Evolutionary conservation across 2,329 filamentous ascomycete genomes (phyloP).

Genomic region (Mycosphaerelloides madeirae): DNA sequence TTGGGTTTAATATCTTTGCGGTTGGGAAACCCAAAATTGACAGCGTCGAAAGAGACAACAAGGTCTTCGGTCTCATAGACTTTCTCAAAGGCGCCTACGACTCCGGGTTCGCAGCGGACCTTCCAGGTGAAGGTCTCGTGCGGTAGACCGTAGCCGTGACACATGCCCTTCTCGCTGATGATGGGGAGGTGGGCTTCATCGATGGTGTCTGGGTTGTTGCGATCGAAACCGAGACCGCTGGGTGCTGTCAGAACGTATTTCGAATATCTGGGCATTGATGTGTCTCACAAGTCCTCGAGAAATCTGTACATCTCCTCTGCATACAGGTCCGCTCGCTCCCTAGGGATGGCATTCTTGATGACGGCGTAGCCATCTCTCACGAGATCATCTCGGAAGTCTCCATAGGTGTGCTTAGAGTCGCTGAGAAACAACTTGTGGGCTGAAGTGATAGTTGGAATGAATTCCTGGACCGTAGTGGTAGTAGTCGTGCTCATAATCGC

Average conservation of each 20-base stretch:
- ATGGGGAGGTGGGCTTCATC: constrained; percentile 33
- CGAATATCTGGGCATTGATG: constrained; percentile 23
- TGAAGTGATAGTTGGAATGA: too few species aligned
- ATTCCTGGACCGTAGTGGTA: too few species aligned
- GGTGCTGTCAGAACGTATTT: constrained; percentile 11
- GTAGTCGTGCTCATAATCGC: too few species aligned
- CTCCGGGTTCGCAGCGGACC: constrained; percentile 46
- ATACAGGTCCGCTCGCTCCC: constrained; percentile 37
- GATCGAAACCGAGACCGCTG: constrained; percentile 35
- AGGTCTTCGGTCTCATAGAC: constrained; percentile 45
- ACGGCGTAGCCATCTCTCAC: constrained; percentile 42
- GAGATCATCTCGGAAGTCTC: constrained; percentile 36
- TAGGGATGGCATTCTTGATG: constrained; percentile 45
- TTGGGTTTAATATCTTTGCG: constrained; percentile 35
- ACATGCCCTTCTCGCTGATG: constrained; percentile 49
- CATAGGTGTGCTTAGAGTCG: too few species aligned
- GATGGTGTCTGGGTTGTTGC: constrained; percentile 33
- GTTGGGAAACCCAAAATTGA: constrained; percentile 44
- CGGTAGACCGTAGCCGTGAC: constrained; percentile 43
- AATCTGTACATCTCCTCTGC: constrained; percentile 25
- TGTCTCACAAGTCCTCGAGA: constrained; percentile 33
- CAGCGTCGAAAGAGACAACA: constrained; percentile 48
- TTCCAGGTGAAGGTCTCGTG: constrained; percentile 50
- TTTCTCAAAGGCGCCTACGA: constrained; percentile 45
- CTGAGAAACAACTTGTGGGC: too few species aligned